Conservation (phyloP, 2,329 filamentous ascomycete genomes). For the Trichoderma oligosporum region DNA sequence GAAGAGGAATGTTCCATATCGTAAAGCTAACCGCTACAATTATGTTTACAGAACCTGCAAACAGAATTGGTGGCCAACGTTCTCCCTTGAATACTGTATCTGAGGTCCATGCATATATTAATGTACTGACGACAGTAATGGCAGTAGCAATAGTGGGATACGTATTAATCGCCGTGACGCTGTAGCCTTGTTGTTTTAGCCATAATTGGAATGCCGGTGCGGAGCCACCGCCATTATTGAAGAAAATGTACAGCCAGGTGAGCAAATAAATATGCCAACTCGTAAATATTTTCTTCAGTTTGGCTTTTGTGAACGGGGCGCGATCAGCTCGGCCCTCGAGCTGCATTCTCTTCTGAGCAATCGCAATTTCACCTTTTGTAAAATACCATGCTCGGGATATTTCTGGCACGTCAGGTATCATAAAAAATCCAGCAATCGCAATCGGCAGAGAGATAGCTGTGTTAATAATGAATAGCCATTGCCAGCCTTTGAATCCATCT, state of each 20-base stretch:
- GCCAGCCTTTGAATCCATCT: conserved; percentile 25
- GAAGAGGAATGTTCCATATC: conserved; percentile 44
- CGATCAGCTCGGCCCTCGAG: conserved; percentile 45
- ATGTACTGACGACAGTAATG: conserved; percentile 53
- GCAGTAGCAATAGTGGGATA: conserved; percentile 58
- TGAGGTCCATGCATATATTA: conserved; percentile 63
- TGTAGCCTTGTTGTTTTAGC: conserved; percentile 44
- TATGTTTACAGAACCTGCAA: conserved; percentile 45
- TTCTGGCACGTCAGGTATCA: conserved; percentile 32
- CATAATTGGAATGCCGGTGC: conserved; percentile 52
- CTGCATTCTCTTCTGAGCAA: conserved; percentile 32
- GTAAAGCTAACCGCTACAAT: conserved; percentile 39
- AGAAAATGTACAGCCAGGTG: conserved; percentile 57
- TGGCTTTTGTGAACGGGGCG: conserved; percentile 40
- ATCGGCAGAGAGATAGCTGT: conserved; percentile 36
- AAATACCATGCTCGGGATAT: conserved; percentile 30
- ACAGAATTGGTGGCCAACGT: conserved; percentile 62
- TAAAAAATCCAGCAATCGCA: conserved; percentile 32
- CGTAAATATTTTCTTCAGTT: conserved; percentile 57
- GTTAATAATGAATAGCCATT: conserved; percentile 33
- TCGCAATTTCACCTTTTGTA: conserved; percentile 26
- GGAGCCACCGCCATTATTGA: conserved; percentile 55
- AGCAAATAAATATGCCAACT: conserved; percentile 64
- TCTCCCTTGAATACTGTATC: conserved; percentile 56
- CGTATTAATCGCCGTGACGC: conserved; percentile 43